Percentiles rank a stretch among this genome's conserved stretches.
Conservation (phyloP, 164 flowering plant genomes). For the Aristolochia fimbriata region DNA sequence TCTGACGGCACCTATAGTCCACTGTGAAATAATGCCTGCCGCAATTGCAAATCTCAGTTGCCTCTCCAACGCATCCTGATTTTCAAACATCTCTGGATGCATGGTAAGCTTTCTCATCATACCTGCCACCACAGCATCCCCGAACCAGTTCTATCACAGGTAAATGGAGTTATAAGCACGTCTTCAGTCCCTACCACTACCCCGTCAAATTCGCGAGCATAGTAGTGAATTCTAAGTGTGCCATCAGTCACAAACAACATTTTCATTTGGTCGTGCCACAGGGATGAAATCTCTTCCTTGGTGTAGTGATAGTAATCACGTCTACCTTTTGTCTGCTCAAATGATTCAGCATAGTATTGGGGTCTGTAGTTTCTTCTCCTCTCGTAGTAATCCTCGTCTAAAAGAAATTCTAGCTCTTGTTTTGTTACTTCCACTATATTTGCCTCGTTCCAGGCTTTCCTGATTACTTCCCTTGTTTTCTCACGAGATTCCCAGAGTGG, state of each 20-base stretch:
- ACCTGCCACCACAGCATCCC: constrained; percentile 85
- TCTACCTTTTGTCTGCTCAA: constrained; percentile 50
- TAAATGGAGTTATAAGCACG: constrained; percentile 75
- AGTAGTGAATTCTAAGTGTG: constrained; percentile 73
- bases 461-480: constrained; percentile 55
- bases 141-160: constrained; percentile 98
- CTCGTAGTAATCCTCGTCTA: constrained; percentile 73
- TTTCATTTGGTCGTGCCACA: constrained; percentile 84
- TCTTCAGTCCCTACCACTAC: constrained; percentile 82
- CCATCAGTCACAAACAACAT: constrained; percentile 85
- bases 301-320: constrained; percentile 65
- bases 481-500: constrained; percentile 88
- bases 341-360: constrained; percentile 72
- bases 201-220: constrained; percentile 67
- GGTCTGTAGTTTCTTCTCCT: constrained; percentile 55
- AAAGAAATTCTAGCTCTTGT: constrained; percentile 77
- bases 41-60: constrained; percentile 87
- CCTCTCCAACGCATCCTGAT: constrained; percentile 64
- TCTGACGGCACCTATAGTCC: constrained; percentile 94
- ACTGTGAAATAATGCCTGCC: constrained; percentile 92
- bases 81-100: constrained; percentile 63
- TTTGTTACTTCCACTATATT: constrained; percentile 64
- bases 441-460: constrained; percentile 71
- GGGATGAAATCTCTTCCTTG: constrained; percentile 59
- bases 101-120: constrained; percentile 73